These are phyloP conservation scores for Candida suzukii DNA, from an alignment of 805 yeast genomes.

Conservation along the genomic window DNA sequence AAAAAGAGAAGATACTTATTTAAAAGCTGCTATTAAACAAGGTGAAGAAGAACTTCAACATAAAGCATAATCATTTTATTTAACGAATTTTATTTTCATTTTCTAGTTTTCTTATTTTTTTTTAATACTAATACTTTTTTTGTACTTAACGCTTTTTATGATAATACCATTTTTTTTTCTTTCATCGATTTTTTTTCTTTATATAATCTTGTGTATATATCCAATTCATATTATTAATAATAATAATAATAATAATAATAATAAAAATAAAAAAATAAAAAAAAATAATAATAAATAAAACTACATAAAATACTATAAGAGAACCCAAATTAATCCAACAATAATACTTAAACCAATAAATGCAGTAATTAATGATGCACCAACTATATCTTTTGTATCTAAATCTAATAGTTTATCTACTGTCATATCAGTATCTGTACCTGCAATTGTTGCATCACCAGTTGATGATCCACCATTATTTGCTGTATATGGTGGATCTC, in stretches of 20 bases:
- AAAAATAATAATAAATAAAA: not conserved
- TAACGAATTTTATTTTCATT: not conserved
- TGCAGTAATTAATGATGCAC: conserved; percentile 63
- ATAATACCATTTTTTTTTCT: too few relatives aligned
- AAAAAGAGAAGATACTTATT: conserved; percentile 28
- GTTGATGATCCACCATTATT: conserved; percentile 20
- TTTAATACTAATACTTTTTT: not conserved
- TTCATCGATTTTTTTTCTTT: too few relatives aligned
- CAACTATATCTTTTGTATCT: conserved; percentile 47
- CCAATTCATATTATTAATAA: too few relatives aligned
- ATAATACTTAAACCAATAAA: conserved; percentile 27
- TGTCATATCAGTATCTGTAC: conserved; percentile 38
- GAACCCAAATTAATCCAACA: not conserved
- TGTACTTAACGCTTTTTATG: not conserved
- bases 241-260: too few relatives aligned
- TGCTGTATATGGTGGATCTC: conserved; percentile 46
- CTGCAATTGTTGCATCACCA: conserved; percentile 57
- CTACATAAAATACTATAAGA: not conserved
- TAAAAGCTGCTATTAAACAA: conserved; percentile 34
- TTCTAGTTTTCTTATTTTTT: not conserved
- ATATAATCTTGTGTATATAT: too few relatives aligned
- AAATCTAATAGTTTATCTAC: conserved; percentile 33
- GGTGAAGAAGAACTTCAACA: conserved; percentile 9
- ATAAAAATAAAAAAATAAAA: not conserved
- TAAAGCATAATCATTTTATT: conserved; percentile 1